phyloP scores from a whole-genome alignment of 495 filamentous ascomycete genomes.

The Neurospora sp. region DNA sequence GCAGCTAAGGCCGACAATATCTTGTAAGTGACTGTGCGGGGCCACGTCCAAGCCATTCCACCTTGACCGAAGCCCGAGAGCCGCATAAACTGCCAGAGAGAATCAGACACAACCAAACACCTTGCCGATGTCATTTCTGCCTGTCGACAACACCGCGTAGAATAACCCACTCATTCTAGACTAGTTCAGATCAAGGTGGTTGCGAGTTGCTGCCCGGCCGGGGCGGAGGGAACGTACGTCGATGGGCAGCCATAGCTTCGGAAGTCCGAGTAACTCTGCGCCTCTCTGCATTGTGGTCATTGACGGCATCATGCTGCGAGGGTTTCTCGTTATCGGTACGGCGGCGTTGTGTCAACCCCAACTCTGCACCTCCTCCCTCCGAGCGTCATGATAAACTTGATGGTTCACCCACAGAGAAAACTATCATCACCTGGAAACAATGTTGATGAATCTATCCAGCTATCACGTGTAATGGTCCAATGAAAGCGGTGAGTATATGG shows the following conservation, averaged over 20 bases:
- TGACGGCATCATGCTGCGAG: neutral
- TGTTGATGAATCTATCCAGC: neutral
- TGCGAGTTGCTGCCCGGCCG: neutral
- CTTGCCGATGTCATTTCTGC: neutral
- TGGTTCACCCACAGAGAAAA: neutral
- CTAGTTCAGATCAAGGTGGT: neutral
- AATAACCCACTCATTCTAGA: neutral
- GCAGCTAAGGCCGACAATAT: neutral
- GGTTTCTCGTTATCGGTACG: neutral
- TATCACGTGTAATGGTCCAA: neutral
- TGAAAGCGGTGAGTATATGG: neutral
- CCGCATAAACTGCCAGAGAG: neutral
- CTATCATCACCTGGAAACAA: neutral
- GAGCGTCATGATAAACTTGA: neutral
- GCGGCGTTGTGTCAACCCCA: neutral
- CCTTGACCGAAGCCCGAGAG: neutral
- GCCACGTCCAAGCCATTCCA: neutral
- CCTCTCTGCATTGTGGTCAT: neutral
- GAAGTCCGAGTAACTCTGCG: neutral
- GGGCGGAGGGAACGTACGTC: neutral
- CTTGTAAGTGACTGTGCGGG: neutral
- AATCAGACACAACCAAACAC: neutral
- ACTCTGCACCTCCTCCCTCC: neutral
- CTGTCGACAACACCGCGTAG: neutral
- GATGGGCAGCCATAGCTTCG: neutral